A percentile compares a stretch with the other conserved stretches of the same genome.
Evolutionary conservation across 2,329 filamentous ascomycete species (phyloP).

Genomic region (Cladobotryum protrusum): DNA sequence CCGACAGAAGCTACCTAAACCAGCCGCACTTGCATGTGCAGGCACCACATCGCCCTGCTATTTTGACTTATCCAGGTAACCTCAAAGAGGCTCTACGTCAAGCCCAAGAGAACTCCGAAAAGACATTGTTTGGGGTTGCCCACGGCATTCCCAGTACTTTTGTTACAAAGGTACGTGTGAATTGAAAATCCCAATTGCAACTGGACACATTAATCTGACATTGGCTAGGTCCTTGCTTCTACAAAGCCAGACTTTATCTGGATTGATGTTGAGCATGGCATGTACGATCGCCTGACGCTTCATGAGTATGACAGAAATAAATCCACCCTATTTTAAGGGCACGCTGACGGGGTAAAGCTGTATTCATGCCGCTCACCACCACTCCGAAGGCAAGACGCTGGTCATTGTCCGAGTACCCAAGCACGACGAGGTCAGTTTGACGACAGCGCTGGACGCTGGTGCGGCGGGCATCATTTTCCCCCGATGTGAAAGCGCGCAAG

Average conservation of each 20-base stretch:
- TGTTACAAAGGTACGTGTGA: background rate
- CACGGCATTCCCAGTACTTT: slow-evolving; percentile 4
- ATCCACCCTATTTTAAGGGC: no score
- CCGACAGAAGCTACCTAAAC: slow-evolving; percentile 1
- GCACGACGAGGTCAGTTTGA: slow-evolving; percentile 3
- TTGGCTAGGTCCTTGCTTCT: background rate
- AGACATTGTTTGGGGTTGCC: slow-evolving; percentile 1
- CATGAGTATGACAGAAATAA: background rate
- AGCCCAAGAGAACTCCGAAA: slow-evolving; percentile 3
- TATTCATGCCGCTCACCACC: slow-evolving; percentile 5
- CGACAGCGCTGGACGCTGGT: slow-evolving; percentile 5
- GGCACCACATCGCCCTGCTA: slow-evolving; percentile 1
- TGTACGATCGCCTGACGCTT: slow-evolving; percentile 4
- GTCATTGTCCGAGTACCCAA: background rate
- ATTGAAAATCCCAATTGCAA: no score
- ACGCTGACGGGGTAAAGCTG: background rate
- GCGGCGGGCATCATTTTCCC: slow-evolving; percentile 6
- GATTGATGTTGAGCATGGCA: slow-evolving; percentile 9
- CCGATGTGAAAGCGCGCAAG: slow-evolving; percentile 2
- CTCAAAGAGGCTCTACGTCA: slow-evolving; percentile 2
- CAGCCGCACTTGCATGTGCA: background rate
- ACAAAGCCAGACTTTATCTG: slow-evolving; percentile 4
- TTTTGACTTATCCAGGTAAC: slow-evolving; percentile 6
- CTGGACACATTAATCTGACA: no score
- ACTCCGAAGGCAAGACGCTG: slow-evolving; percentile 5